Evolutionary conservation across 1,284 basidiomycete genomes (phyloP), one percentile per base, ranked within the genome.

Genomic region (Leccinum fallax): DNA sequence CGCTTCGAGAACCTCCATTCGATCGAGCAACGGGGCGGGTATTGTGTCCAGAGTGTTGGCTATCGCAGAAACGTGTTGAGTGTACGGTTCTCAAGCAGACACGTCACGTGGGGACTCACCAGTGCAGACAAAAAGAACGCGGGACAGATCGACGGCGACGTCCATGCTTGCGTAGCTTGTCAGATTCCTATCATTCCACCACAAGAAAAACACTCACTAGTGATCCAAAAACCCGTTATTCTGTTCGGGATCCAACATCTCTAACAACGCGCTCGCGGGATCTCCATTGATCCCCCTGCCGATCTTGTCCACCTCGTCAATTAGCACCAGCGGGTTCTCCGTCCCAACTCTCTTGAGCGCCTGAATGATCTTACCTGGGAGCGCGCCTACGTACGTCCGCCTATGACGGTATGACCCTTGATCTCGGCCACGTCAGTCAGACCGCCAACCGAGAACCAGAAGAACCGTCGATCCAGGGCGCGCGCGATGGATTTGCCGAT

Each of bases 231-330:
- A 99, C 28, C 90, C 92, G 26, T 89, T 90, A 76, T 99, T 99
- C 80, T 99, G 97, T 76, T 99, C 97, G 0, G 97, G 97, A 76
- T 99, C 97, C 57, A 99, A 82, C 95, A 98, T 98, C 79, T 99
- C 97, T 52, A 99, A 80, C 58, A 99, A 77, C 0, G 97, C 97
- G 65, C 93, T 95, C 0, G 94, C 87, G 4, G 97, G 97, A 76
- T 99, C 97, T 2, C 97, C 97, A 70, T 98, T 97, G 74, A 94
- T 90, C 0, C 95, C 94, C 26, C 93, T 84, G n/a, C 95, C 95
- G 64, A 99, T 95, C 84, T 99, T 99, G 82, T 99, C 97, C 26
- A 99, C 94, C 77, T 99, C 97, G 71, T 99, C 97, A 66, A 99
- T 98, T 56, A 99, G 80, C 19, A 97, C 93, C 19, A 99, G 83